Evolutionary conservation across 2,329 filamentous ascomycete species (phyloP).

Genomic region (Clonostachys rosea): DNA sequence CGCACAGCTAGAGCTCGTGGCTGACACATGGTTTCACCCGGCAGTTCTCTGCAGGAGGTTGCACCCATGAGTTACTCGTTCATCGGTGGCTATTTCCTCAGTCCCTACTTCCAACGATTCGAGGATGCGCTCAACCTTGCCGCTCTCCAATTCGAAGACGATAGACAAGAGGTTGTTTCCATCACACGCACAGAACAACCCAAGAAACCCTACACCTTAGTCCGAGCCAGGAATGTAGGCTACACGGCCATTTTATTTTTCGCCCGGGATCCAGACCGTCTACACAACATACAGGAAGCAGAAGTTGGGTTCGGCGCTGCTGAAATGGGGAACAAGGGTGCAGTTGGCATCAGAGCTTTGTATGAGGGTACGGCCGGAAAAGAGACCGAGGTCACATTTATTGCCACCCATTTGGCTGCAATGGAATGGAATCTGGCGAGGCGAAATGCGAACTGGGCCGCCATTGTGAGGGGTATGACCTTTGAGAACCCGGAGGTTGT

Average conservation of each 20-base stretch:
- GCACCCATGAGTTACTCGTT: constrained; percentile 82
- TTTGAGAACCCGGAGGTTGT: constrained; percentile 56
- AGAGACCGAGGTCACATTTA: constrained; percentile 78
- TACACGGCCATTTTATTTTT: constrained; percentile 91
- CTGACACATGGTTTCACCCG: background rate
- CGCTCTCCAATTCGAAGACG: constrained; percentile 33
- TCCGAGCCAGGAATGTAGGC: constrained; percentile 72
- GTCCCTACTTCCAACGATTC: constrained; percentile 70
- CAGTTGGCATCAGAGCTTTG: constrained; percentile 71
- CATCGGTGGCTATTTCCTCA: constrained; percentile 75
- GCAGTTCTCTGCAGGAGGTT: constrained; percentile 81
- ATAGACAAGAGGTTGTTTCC: constrained; percentile 8
- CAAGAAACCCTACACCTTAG: constrained; percentile 57
- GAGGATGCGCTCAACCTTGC: constrained; percentile 68
- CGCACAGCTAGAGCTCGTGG: background rate
- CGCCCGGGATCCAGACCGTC: constrained; percentile 55
- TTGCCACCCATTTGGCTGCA: constrained; percentile 82
- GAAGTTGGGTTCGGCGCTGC: constrained; percentile 80
- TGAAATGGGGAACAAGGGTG: constrained; percentile 95
- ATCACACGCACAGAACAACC: constrained; percentile 5
- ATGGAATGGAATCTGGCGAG: constrained; percentile 74
- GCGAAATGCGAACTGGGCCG: constrained; percentile 85
- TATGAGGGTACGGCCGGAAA: constrained; percentile 77
- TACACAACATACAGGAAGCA: constrained; percentile 68
- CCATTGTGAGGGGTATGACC: constrained; percentile 73